Base-by-base conservation (phyloP, 768 basidiomycete genomes). In the Amanita polypyramis region DNA sequence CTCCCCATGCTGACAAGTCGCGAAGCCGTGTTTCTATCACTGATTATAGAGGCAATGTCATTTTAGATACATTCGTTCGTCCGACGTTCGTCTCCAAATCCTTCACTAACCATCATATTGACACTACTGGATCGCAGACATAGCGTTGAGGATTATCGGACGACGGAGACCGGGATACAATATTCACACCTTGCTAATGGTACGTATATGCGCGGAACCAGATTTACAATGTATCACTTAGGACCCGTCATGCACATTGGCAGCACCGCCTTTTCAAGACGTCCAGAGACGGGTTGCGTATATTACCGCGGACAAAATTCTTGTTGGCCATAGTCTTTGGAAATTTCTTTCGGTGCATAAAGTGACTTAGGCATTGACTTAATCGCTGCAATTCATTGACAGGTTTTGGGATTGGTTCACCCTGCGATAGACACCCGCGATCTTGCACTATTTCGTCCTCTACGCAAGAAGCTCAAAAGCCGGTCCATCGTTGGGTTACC, bases 271-370 rank as follows among this genome's bases (percentile, higher is more conserved):
- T n/a, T 78, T 79, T 57, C 58, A 62, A 29, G 65, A 72, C 46
- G 70, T 78, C 8, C 75, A 74, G 55, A 54, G 62, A 32, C 64
- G 60, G 6, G 72, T 77, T 7, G 64, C 68, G 10, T 55, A 56
- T n/a, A 53, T 73, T 37, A 65, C 78, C 42, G 59, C 56, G 14
- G 62, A 66, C 50, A 77, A 74, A 54, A 69, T 79, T 14, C 58
- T 79, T 21, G 66, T 79, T n/a, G 77, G 78, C n/a, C 70, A 79
- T 55, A 61, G 65, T 27, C 57, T 79, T 15, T 79, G 76, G 76
- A 62, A 67, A 35, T 71, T 75, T 52, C 60, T 79, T 50, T 76
- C 76, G 41, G 77, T 75, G 54, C 42, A 68, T 61, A 42, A 41
- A 38, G 44, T 30, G 17, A 29, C 21, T 8, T 14, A 34, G 12